These are phyloP conservation scores for Gomphus bonarii DNA, from an alignment of 1,284 basidiomycete genomes.

Conservation along the genomic window DNA sequence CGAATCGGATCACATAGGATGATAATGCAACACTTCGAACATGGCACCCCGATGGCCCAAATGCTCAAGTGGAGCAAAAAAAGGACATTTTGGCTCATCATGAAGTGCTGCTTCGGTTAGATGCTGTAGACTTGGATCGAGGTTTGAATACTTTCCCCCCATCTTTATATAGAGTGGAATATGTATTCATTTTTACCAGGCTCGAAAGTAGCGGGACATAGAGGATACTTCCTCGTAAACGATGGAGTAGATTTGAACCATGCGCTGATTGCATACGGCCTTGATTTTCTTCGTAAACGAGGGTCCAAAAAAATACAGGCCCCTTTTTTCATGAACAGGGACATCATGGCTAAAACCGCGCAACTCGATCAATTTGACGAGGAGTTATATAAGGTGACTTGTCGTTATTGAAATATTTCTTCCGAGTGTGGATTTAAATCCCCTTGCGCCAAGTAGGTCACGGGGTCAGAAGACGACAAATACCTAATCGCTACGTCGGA, in stretches of 20 bases:
- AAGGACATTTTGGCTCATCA: constrained; percentile 88
- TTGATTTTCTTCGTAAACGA: constrained; percentile 81
- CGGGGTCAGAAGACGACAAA: constrained; percentile 90
- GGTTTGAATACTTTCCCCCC: constrained; percentile 34
- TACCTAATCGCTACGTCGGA: constrained; percentile 99
- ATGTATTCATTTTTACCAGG: constrained; percentile 34
- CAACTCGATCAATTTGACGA: constrained; percentile 98
- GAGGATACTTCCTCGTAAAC: constrained; percentile 92
- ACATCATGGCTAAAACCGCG: constrained; percentile 94
- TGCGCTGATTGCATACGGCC: constrained; percentile 89
- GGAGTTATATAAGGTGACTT: constrained; percentile 83
- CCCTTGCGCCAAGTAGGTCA: constrained; percentile 42
- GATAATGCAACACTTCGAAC: constrained; percentile 78
- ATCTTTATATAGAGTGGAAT: not conserved
- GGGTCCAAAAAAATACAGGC: constrained; percentile 94
- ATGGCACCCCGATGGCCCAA: constrained; percentile 82
- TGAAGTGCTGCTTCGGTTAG: constrained; percentile 88
- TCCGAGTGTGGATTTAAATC: not conserved
- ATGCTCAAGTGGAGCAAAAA: constrained; percentile 48
- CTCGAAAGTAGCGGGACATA: constrained; percentile 88
- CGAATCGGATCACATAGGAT: constrained; percentile 43
- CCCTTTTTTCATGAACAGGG: constrained; percentile 98
- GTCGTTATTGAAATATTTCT: not conserved
- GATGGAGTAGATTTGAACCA: constrained; percentile 98
- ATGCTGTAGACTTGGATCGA: constrained; percentile 94